Base-by-base conservation (phyloP, 2,329 filamentous ascomycete species). In the Apiospora hydei region DNA sequence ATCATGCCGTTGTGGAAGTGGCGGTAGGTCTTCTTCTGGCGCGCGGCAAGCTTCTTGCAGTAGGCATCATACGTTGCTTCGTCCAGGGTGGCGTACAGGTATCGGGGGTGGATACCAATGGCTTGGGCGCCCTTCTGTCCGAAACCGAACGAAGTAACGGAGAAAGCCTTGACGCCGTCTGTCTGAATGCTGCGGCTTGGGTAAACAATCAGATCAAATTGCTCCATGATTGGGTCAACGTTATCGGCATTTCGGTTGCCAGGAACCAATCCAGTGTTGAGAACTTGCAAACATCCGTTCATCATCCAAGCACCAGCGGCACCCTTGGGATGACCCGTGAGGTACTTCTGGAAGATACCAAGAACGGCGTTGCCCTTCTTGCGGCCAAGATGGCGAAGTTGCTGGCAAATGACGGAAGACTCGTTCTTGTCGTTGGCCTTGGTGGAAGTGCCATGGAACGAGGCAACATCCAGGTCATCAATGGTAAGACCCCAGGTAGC, bases 351-450 rank as follows among this genome's bases (percentile, higher is more conserved):
- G 93, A 98, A 99, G 82, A 99, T 95, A 87, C 95, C 96, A 76
- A 98, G 85, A 18, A 99, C 88, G 44, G 96, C 95, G 80, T 99
- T 99, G 80, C 97, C 96, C 91, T 98, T 98, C 84, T 92, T 93
- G 78, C 96, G 94, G 76, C 96, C 96, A 70, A 99, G 92, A 81
- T 99, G 97, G 78, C 92, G 92, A 84, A 99, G 91, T 85, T 99
- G 97, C 83, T 98, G 91, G 88, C 96, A 98, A 78, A 99, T 93
- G 80, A 98, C 96, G 70, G 95, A 95, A 24, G 96, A 98, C 84
- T 99, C 96, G 84, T 99, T 99, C 92, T 98, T 98, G 88, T 99
- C 96, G 83, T 99, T 99, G 77, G 96, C 96, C 81, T 97, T 95
- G 76, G 96, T 99, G 0, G 96, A 98, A 53, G 96, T 99, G 79